A percentile compares a stretch with the other conserved stretches of the same genome.
phyloP scores from a whole-genome alignment of 2,329 filamentous ascomycete species.

The Penicillium griseofulvum region DNA sequence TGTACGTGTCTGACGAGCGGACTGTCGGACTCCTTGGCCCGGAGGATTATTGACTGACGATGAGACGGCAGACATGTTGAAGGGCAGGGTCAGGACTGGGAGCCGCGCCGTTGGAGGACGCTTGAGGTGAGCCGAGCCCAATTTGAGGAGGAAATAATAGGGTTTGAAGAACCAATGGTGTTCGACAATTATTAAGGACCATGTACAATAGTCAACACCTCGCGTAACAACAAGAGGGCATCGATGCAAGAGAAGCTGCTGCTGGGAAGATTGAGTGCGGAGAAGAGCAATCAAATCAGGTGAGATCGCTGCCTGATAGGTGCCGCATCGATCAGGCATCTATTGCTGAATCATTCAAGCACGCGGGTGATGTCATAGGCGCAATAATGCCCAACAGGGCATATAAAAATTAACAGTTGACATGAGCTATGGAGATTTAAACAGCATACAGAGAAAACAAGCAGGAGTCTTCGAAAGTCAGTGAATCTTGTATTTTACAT shows the following conservation, averaged over 20 bases:
- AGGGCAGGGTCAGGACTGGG: constrained; percentile 10
- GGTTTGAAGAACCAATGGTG: constrained; percentile 2
- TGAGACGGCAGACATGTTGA: constrained; percentile 27
- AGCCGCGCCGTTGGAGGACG: constrained; percentile 13
- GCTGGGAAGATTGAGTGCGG: constrained; percentile 25
- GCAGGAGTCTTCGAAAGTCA: background rate
- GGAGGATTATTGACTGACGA: constrained; percentile 29
- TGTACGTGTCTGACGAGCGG: constrained; percentile 48
- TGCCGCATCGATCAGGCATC: constrained; percentile 12
- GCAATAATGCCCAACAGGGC: background rate
- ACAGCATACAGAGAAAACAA: background rate
- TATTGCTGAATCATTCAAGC: constrained; percentile 10
- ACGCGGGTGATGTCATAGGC: constrained; percentile 11
- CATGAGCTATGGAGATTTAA: background rate
- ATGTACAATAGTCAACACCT: constrained; percentile 2
- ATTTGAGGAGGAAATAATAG: constrained; percentile 1
- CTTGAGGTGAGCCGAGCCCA: constrained; percentile 10
- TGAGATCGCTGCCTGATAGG: constrained; percentile 14
- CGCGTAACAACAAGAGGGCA: constrained; percentile 3
- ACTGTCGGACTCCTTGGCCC: constrained; percentile 34
- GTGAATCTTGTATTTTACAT: constrained; percentile 26
- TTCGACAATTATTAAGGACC: background rate
- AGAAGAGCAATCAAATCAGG: constrained; percentile 28
- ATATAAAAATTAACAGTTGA: background rate
- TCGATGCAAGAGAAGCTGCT: constrained; percentile 6